Evolutionary conservation across 2,329 filamentous ascomycete genomes (phyloP).

Genomic region (Pezicula carpinea): DNA sequence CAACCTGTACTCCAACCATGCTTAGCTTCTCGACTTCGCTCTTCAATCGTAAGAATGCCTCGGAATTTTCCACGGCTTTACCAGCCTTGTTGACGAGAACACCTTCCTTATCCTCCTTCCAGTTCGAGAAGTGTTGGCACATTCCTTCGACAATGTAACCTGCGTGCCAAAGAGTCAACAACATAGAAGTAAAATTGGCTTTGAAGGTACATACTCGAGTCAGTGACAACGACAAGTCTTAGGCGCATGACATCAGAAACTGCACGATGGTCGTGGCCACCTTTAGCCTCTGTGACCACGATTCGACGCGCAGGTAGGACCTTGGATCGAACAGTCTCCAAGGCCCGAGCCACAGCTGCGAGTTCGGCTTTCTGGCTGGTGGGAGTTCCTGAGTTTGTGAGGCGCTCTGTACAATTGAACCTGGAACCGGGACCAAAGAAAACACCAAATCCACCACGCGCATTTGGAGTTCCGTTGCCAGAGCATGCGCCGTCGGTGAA

Average conservation of each 20-base stretch:
- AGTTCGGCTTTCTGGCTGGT: conserved; percentile 10
- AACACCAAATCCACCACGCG: conserved; percentile 4
- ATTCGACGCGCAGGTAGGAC: conserved; percentile 1
- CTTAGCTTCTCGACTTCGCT: conserved; percentile 4
- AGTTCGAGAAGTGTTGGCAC: not conserved
- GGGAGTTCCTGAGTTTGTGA: not conserved
- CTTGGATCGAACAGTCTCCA: conserved; percentile 2
- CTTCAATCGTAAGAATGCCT: conserved; percentile 8
- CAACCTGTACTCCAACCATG: conserved; percentile 8
- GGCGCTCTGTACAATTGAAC: conserved; percentile 4
- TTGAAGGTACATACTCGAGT: not conserved
- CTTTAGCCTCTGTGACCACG: not conserved
- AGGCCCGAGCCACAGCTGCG: conserved; percentile 3
- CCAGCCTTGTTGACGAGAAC: not conserved
- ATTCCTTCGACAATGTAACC: not conserved
- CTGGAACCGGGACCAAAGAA: conserved; percentile 7
- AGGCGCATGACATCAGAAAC: not conserved
- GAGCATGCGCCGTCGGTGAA: conserved; percentile 10
- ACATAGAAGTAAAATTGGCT: not conserved
- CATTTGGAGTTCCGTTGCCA: conserved; percentile 4
- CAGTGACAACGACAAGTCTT: not conserved
- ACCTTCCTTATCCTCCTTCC: not conserved
- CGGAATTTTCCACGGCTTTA: conserved; percentile 2
- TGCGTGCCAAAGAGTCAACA: not conserved
- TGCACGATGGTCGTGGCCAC: too few relatives aligned